A percentile compares a stretch with the other conserved stretches of the same genome.
These are phyloP conservation scores for Plectosphaerella sp. DNA, from an alignment of 2,329 filamentous ascomycete species.

Conservation along the genomic window DNA sequence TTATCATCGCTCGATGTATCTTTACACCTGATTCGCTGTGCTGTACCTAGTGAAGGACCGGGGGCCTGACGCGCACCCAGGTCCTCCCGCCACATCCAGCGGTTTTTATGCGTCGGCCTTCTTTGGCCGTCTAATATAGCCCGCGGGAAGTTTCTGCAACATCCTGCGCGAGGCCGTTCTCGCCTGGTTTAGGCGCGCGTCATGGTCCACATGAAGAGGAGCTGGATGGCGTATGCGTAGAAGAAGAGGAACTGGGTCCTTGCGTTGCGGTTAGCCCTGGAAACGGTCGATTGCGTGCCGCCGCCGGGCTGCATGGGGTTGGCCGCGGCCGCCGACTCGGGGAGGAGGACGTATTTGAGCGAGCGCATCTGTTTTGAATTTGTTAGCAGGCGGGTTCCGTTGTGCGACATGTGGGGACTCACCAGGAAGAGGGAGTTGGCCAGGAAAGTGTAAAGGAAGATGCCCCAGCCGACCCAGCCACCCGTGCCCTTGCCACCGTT, in stretches of 20 bases:
- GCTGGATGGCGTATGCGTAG: slow-evolving; percentile 91
- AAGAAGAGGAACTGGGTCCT: slow-evolving; percentile 89
- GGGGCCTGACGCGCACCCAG: too few species aligned
- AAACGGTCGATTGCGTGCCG: slow-evolving; percentile 52
- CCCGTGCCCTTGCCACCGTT: slow-evolving; percentile 78
- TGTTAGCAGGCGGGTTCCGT: slow-evolving; percentile 3
- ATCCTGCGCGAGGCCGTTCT: too few species aligned
- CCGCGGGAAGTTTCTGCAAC: too few species aligned
- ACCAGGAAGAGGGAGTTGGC: slow-evolving; percentile 96
- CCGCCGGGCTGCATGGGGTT: slow-evolving; percentile 49
- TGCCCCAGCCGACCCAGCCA: slow-evolving; percentile 80
- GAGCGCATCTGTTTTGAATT: slow-evolving; percentile 68
- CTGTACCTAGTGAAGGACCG: too few species aligned
- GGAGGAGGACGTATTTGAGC: slow-evolving; percentile 90
- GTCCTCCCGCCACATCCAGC: too few species aligned
- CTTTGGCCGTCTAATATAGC: too few species aligned
- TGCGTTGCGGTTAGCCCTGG: slow-evolving; percentile 79
- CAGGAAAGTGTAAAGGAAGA: slow-evolving; percentile 88
- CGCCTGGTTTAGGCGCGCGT: slow-evolving; percentile 33
- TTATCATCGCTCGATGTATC: too few species aligned
- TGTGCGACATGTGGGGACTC: slow-evolving; percentile 27
- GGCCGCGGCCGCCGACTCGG: slow-evolving; percentile 68
- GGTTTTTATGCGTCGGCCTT: too few species aligned
- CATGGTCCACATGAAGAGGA: slow-evolving; percentile 86
- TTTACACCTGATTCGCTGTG: too few species aligned